phyloP scores from a whole-genome alignment of 257 asterid species.

The Scutellaria baicalensis region DNA sequence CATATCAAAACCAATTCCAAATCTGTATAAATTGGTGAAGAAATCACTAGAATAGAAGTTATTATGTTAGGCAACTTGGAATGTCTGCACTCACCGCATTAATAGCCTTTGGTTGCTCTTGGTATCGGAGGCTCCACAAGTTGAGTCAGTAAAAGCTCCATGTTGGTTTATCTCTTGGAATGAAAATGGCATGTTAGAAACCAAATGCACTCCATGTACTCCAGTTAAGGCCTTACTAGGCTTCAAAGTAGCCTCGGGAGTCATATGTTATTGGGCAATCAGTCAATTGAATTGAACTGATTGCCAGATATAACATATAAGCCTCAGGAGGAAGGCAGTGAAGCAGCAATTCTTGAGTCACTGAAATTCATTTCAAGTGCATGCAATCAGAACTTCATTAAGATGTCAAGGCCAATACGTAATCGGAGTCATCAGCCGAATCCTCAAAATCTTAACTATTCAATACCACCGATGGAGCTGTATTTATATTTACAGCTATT shows the following conservation, averaged over 20 bases:
- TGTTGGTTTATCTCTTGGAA: conserved; percentile 47
- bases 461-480: background rate
- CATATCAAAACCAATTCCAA: background rate
- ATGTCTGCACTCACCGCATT: conserved; percentile 45
- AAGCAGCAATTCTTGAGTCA: conserved; percentile 13
- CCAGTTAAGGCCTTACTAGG: conserved; percentile 48
- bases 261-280: conserved; percentile 57
- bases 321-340: background rate
- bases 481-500: background rate
- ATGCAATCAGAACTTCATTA: background rate
- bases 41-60: background rate
- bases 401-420: background rate
- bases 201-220: conserved; percentile 62
- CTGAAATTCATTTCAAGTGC: conserved; percentile 18
- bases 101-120: conserved; percentile 29
- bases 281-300: conserved; percentile 43
- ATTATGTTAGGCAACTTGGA: background rate
- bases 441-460: background rate
- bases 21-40: background rate
- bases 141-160: conserved; percentile 27
- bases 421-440: background rate
- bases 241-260: conserved; percentile 37
- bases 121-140: conserved; percentile 16
- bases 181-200: conserved; percentile 49
- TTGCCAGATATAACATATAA: conserved; percentile 34